phyloP scores from a whole-genome alignment of 2,329 filamentous ascomycete species.

The Aureobasidium mangrovei region DNA sequence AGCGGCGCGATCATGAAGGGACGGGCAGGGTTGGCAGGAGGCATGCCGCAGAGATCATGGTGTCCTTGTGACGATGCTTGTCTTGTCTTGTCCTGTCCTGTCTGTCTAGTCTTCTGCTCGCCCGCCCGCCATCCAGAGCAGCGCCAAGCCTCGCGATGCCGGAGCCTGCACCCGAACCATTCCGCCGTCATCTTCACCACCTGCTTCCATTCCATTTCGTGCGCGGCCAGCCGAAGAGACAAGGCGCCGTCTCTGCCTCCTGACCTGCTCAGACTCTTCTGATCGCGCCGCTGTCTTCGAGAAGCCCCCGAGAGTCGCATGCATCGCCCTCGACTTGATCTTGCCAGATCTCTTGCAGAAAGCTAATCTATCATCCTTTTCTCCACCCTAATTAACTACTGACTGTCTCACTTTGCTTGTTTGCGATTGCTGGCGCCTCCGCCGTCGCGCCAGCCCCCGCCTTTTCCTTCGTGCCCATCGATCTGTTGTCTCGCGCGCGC shows the following conservation, averaged over 20 bases:
- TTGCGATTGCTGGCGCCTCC: neutral
- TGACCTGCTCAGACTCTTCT: no score
- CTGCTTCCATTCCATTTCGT: no score
- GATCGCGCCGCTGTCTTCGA: no score
- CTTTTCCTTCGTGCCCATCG: neutral
- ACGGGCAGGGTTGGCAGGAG: neutral
- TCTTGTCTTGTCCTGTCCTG: neutral
- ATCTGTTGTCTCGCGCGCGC: neutral
- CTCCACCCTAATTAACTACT: no score
- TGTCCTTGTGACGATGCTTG: slow-evolving; percentile 1
- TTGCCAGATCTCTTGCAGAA: neutral
- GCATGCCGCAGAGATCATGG: slow-evolving; percentile 6
- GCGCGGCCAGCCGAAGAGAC: no score
- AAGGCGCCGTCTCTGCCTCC: no score
- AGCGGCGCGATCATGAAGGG: slow-evolving; percentile 8
- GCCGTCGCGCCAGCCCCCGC: neutral
- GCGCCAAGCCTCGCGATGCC: neutral
- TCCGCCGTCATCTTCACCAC: no score
- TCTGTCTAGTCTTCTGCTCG: neutral
- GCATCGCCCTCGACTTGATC: no score
- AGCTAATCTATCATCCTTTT: neutral
- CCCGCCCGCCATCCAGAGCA: no score
- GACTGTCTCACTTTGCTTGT: neutral
- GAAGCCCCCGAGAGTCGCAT: no score
- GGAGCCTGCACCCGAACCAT: no score